Conservation (phyloP, 2,329 filamentous ascomycete genomes). For the Aspergillus quadricinctus region DNA sequence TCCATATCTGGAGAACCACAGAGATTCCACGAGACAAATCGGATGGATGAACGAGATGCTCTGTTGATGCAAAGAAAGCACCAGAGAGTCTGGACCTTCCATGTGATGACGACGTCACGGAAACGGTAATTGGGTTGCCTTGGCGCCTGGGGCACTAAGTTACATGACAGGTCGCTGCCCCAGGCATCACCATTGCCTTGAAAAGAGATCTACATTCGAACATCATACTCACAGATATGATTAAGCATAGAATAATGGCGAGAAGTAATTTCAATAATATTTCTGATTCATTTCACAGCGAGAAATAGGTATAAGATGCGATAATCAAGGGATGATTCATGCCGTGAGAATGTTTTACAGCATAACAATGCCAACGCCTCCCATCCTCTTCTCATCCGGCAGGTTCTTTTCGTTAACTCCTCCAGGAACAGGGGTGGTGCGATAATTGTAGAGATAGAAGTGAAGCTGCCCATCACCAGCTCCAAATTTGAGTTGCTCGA, state of each 20-base stretch:
- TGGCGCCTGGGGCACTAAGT: slow-evolving; percentile 12
- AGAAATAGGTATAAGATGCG: neutral
- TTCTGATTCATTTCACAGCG: neutral
- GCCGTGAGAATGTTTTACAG: slow-evolving; percentile 43
- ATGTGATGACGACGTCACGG: slow-evolving; percentile 13
- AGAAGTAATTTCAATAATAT: neutral
- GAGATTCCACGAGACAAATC: neutral
- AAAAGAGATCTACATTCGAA: neutral
- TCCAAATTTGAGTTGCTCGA: slow-evolving; percentile 91
- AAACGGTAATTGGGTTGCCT: slow-evolving; percentile 7
- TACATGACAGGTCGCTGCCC: neutral
- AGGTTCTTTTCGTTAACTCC: slow-evolving; percentile 77
- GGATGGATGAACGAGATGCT: neutral
- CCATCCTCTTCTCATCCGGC: slow-evolving; percentile 71
- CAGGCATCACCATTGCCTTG: neutral
- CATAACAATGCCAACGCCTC: slow-evolving; percentile 88
- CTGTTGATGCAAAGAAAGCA: neutral
- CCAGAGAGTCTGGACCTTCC: neutral
- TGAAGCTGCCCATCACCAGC: slow-evolving; percentile 91
- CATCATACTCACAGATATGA: neutral
- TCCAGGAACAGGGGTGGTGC: slow-evolving; percentile 76
- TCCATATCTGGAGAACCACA: neutral
- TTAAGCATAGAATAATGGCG: neutral
- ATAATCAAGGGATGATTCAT: neutral
- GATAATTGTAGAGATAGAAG: slow-evolving; percentile 98